phyloP scores from a whole-genome alignment of 2,329 filamentous ascomycete genomes.

The Furcasterigmium sp. region DNA sequence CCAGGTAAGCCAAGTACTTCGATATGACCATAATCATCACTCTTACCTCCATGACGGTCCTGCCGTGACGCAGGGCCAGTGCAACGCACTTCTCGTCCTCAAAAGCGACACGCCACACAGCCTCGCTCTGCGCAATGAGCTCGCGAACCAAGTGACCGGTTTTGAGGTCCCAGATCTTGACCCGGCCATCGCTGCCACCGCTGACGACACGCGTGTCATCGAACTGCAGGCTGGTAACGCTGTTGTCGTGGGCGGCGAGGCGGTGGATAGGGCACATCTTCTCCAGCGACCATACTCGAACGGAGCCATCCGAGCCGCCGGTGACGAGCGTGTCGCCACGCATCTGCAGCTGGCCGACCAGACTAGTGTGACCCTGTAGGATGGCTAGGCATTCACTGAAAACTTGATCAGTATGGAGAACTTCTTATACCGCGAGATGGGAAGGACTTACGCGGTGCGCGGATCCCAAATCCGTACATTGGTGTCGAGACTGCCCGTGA shows the following conservation, averaged over 20 bases:
- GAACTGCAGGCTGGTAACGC: constrained; percentile 95
- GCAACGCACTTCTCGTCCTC: constrained; percentile 98
- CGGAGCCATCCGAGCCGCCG: constrained; percentile 91
- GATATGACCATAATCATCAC: no score
- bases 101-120: constrained; percentile 96
- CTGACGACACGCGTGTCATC: constrained; percentile 94
- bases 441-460: constrained; percentile 63
- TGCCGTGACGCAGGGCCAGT: constrained; percentile 76
- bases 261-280: constrained; percentile 90
- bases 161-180: constrained; percentile 97
- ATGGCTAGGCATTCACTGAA: constrained; percentile 75
- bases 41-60: constrained; percentile 95
- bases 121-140: constrained; percentile 84
- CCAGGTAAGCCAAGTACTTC: constrained; percentile 19
- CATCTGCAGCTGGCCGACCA: constrained; percentile 96
- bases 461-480: constrained; percentile 97
- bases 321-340: constrained; percentile 91
- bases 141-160: constrained; percentile 87
- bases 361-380: constrained; percentile 91
- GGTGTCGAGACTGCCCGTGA: constrained; percentile 93
- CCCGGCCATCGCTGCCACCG: constrained; percentile 92
- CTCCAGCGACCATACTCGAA: constrained; percentile 91
- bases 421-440: neutral
- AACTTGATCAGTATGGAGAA: constrained; percentile 23
- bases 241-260: constrained; percentile 94